Percentiles rank a stretch among this genome's conserved stretches.
phyloP scores from a whole-genome alignment of 2,329 filamentous ascomycete species.

The Aspergillus transmontanensis region DNA sequence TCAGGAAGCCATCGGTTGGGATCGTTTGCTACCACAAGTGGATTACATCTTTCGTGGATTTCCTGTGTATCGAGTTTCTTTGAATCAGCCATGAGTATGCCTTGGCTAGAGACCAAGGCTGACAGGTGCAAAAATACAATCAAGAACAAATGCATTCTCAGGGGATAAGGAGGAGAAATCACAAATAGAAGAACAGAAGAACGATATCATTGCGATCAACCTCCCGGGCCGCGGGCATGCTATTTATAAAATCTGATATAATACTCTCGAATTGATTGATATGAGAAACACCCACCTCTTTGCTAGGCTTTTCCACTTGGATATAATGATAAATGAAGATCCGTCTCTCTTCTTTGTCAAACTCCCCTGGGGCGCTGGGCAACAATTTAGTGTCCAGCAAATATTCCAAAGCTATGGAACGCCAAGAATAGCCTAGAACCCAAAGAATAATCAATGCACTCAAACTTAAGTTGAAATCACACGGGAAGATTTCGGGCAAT shows the following conservation, averaged over 20 bases:
- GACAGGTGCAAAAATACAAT: not conserved
- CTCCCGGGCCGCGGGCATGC: not conserved
- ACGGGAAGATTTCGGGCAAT: not conserved
- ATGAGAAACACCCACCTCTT: fast-evolving
- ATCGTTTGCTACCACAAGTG: too few relatives aligned
- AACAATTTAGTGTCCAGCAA: not conserved
- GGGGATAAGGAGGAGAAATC: not conserved
- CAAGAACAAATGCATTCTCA: not conserved
- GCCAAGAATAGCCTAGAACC: not conserved
- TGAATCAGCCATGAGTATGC: not conserved
- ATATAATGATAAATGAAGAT: not conserved
- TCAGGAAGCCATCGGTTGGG: too few relatives aligned
- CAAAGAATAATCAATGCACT: not conserved
- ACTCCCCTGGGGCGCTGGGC: too few relatives aligned
- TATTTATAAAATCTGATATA: not conserved
- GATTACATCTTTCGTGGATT: too few relatives aligned
- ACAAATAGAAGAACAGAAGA: not conserved
- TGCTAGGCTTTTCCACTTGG: not conserved
- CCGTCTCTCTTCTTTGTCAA: not conserved
- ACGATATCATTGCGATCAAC: not conserved
- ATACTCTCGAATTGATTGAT: not conserved
- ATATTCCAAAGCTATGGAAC: not conserved
- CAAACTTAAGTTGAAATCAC: not conserved
- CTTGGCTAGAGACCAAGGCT: not conserved
- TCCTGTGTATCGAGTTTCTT: not conserved